A percentile compares a stretch with the other conserved stretches of the same genome.
phyloP scores from a whole-genome alignment of 2,329 filamentous ascomycete species.

The Hymenoscyphus fructigenus region DNA sequence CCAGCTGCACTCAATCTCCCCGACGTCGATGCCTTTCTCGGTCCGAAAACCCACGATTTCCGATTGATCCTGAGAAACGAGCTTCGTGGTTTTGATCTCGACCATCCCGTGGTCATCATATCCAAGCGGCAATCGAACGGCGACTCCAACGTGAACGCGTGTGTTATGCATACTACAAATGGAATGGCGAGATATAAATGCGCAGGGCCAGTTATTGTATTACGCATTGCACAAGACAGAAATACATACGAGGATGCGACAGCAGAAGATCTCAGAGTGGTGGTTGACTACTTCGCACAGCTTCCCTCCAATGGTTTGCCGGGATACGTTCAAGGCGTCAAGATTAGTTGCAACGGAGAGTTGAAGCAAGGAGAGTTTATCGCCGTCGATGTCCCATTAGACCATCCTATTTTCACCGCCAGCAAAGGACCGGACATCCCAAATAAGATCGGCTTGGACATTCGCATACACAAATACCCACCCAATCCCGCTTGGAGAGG shows the following conservation, averaged over 20 bases:
- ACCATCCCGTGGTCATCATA: neutral
- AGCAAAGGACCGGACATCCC: neutral
- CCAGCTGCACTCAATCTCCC: neutral
- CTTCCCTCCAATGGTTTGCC: neutral
- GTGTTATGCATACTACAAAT: neutral
- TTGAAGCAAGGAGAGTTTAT: neutral
- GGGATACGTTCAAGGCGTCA: neutral
- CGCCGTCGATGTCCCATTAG: neutral
- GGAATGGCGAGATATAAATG: neutral
- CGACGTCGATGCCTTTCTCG: neutral
- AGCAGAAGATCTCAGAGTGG: constrained; percentile 11
- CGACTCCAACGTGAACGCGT: neutral
- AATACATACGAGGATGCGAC: constrained; percentile 9
- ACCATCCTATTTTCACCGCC: neutral
- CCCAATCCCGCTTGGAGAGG: neutral
- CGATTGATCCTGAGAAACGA: neutral
- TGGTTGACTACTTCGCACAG: constrained; percentile 6
- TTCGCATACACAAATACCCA: neutral
- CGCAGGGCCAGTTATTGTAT: neutral
- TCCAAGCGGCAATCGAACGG: neutral
- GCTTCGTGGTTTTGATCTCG: neutral
- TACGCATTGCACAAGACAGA: neutral
- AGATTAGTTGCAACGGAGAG: neutral
- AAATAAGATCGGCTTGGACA: neutral
- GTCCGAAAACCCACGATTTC: neutral